These are phyloP conservation scores for Plasmodium coatneyi DNA, from an alignment of 169 alveolate species.

Conservation along the genomic window DNA sequence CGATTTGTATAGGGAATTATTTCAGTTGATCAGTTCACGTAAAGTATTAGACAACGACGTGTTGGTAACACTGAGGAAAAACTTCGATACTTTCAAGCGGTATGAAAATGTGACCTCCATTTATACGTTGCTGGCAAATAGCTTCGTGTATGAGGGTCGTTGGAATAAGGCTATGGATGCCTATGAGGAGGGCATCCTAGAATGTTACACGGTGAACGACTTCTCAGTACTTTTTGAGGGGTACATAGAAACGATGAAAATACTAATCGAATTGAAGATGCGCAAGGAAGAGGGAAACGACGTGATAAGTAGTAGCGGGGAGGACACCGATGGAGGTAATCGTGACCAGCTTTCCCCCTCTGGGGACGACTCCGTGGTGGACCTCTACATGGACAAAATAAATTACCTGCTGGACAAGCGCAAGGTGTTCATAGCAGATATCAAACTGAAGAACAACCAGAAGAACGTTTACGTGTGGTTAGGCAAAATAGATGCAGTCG, in stretches of 20 bases:
- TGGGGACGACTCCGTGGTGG: background rate
- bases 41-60: conserved; percentile 42
- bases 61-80: conserved; percentile 32
- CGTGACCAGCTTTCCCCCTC: background rate
- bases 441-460: conserved; percentile 60
- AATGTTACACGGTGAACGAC: conserved; percentile 62
- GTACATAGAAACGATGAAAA: conserved; percentile 54
- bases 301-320: background rate
- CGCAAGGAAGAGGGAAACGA: background rate
- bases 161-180: conserved; percentile 76
- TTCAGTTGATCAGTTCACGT: conserved; percentile 12
- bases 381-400: conserved; percentile 70
- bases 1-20: conserved; percentile 35
- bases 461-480: conserved; percentile 62
- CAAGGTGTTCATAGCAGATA: conserved; percentile 52
- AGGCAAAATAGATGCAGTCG: conserved; percentile 44
- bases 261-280: conserved; percentile 50
- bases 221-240: conserved; percentile 44
- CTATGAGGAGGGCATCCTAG: conserved; percentile 65
- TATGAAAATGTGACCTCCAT: conserved; percentile 66
- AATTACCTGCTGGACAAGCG: conserved; percentile 45
- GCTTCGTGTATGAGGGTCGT: conserved; percentile 65
- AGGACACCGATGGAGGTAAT: background rate
- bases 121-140: conserved; percentile 57
- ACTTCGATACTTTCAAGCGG: conserved; percentile 24